phyloP scores from a whole-genome alignment of 805 yeast genomes.

The Candida sanyiensis region DNA sequence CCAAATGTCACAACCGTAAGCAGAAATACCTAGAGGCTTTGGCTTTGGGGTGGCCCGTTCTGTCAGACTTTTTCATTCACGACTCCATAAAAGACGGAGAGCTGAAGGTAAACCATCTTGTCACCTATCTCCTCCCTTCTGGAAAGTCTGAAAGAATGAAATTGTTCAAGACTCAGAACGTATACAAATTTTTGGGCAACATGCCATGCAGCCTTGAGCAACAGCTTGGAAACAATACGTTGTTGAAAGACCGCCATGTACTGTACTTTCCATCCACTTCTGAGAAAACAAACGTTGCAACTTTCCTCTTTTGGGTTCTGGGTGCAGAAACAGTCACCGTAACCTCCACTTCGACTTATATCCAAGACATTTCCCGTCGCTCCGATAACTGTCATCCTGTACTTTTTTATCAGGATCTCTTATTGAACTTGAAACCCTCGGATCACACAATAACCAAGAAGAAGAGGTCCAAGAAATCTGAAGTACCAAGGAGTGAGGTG shows the following conservation, averaged over 20 bases:
- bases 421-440: constrained; percentile 1
- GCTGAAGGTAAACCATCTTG: constrained; percentile 34
- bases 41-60: constrained; percentile 82
- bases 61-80: constrained; percentile 51
- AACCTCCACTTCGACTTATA: constrained; percentile 5
- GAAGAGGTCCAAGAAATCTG: constrained; percentile 5
- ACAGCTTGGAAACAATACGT: constrained; percentile 39
- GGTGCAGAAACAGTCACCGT: constrained; percentile 32
- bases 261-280: too few species aligned
- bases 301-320: constrained; percentile 40
- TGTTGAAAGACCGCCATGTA: constrained; percentile 19
- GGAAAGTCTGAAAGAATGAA: constrained; percentile 53
- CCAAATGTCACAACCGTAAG: constrained; percentile 51
- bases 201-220: constrained; percentile 31
- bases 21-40: constrained; percentile 71
- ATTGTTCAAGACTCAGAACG: constrained; percentile 43
- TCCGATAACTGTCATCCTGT: not conserved
- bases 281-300: constrained; percentile 29
- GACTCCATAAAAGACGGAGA: constrained; percentile 38
- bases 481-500: too few species aligned
- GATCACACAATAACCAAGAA: not conserved
- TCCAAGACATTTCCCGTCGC: too few species aligned
- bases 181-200: constrained; percentile 37
- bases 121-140: constrained; percentile 58
- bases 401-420: constrained; percentile 6